Evolutionary conservation across 306 rosid genomes (phyloP).

Genomic region (Carpinus viminea): DNA sequence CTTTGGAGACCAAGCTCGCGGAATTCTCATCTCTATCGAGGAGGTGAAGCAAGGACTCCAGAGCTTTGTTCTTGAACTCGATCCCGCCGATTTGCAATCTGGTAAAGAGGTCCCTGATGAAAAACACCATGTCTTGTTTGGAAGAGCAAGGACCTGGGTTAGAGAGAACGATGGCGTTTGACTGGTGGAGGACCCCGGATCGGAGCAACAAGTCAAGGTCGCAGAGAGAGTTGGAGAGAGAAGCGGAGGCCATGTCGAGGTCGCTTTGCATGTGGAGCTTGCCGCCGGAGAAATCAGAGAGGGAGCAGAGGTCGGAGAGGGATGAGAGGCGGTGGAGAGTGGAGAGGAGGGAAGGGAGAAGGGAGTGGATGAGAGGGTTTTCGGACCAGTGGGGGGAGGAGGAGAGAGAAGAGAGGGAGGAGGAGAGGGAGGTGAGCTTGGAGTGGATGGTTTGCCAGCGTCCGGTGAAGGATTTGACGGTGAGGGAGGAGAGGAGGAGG

Average conservation of each 20-base stretch:
- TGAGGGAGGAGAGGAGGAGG: conserved; percentile 46
- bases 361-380: conserved; percentile 55
- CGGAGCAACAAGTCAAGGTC: conserved; percentile 58
- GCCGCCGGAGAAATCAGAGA: conserved; percentile 43
- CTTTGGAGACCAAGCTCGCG: conserved; percentile 33
- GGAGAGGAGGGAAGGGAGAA: conserved; percentile 56
- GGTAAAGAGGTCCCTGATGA: conserved; percentile 53
- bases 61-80: conserved; percentile 56
- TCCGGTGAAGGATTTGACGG: conserved; percentile 43
- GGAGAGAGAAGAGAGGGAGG: conserved; percentile 38
- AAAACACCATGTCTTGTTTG: conserved; percentile 40
- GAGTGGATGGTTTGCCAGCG: conserved; percentile 55
- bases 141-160: conserved; percentile 48
- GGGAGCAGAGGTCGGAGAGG: conserved; percentile 43
- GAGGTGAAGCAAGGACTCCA: conserved; percentile 54
- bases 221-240: conserved; percentile 44
- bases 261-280: conserved; percentile 67
- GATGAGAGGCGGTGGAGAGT: conserved; percentile 52
- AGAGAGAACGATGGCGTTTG: conserved; percentile 58
- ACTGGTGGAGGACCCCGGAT: conserved; percentile 59
- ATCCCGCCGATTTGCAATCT: conserved; percentile 57
- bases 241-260: conserved; percentile 52
- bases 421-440: conserved; percentile 39
- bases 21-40: conserved; percentile 40
- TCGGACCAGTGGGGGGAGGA: conserved; percentile 53